Evolutionary conservation across 2,329 filamentous ascomycete species (phyloP).

Genomic region (Fusarium domesticum): DNA sequence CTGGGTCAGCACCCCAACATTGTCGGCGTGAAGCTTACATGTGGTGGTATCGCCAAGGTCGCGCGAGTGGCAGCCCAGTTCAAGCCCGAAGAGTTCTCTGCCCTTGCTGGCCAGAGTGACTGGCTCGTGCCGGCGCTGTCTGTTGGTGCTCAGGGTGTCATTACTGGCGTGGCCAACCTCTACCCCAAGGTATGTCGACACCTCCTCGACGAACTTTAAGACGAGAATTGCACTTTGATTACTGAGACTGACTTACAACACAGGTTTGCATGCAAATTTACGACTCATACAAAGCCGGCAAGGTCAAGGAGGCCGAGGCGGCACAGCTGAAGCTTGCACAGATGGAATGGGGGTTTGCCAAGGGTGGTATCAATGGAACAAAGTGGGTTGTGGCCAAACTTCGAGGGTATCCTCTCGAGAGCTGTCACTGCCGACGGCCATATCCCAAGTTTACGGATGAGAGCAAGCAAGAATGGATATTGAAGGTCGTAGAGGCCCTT

Average conservation of each 20-base stretch:
- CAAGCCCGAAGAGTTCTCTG: slow-evolving; percentile 55
- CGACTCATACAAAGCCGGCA: slow-evolving; percentile 46
- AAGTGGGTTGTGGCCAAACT: slow-evolving; percentile 58
- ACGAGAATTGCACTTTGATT: too few species aligned
- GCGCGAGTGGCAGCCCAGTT: slow-evolving; percentile 55
- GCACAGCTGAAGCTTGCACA: slow-evolving; percentile 50
- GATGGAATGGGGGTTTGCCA: slow-evolving; percentile 55
- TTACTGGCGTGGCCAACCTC: slow-evolving; percentile 62
- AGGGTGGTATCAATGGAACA: slow-evolving; percentile 58
- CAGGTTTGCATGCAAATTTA: slow-evolving; percentile 51
- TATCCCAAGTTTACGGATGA: slow-evolving; percentile 48
- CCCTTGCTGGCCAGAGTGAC: slow-evolving; percentile 70
- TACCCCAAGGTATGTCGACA: too few species aligned
- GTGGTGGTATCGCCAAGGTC: slow-evolving; percentile 69
- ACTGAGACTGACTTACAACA: too few species aligned
- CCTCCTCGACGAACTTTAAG: too few species aligned
- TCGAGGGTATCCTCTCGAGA: slow-evolving; percentile 49
- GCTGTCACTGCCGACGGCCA: slow-evolving; percentile 51
- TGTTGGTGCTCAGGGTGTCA: slow-evolving; percentile 57
- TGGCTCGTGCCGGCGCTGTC: slow-evolving; percentile 62
- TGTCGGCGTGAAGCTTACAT: slow-evolving; percentile 68
- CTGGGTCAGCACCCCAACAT: slow-evolving; percentile 48
- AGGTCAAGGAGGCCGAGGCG: slow-evolving; percentile 45
- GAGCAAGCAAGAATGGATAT: slow-evolving; percentile 35
- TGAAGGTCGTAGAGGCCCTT: slow-evolving; percentile 27